These are phyloP conservation scores for Psilocybe sp. DNA, from an alignment of 768 basidiomycete species.

Conservation along the genomic window DNA sequence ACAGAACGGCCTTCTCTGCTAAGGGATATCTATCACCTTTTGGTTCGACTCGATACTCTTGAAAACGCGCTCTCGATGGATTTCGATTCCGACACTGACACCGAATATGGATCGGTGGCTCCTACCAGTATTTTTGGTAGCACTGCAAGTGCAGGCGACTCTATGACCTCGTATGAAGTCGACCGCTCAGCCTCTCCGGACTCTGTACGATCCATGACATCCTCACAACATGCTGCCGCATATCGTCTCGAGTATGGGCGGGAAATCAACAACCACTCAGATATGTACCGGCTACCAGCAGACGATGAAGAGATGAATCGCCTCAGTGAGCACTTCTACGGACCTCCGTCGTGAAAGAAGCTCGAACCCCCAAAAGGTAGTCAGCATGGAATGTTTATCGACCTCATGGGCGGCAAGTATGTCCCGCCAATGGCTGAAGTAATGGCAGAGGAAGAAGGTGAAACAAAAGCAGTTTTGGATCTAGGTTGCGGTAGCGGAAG, in stretches of 20 bases:
- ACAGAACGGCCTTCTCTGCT: not conserved
- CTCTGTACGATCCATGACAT: conserved; percentile 68
- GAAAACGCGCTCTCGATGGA: conserved; percentile 7
- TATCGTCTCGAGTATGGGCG: conserved; percentile 69
- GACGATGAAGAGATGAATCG: conserved; percentile 75
- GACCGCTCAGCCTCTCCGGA: conserved; percentile 61
- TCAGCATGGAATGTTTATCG: conserved; percentile 64
- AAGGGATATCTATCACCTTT: no score
- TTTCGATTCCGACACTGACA: conserved; percentile 43
- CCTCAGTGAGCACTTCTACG: conserved; percentile 44
- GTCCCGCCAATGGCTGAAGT: conserved; percentile 54
- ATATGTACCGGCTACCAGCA: conserved; percentile 75
- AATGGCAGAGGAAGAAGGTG: conserved; percentile 58
- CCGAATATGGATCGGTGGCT: conserved; percentile 41
- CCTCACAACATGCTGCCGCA: conserved; percentile 55
- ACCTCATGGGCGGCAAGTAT: conserved; percentile 62
- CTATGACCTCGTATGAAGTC: conserved; percentile 54
- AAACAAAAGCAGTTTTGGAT: conserved; percentile 65
- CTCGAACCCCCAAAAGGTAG: conserved; percentile 40
- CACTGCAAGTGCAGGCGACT: conserved; percentile 36
- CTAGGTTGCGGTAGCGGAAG: conserved; percentile 79
- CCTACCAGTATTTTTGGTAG: conserved; percentile 38
- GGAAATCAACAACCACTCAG: conserved; percentile 72
- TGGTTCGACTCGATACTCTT: not conserved
- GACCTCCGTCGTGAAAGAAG: conserved; percentile 6